Base-by-base conservation (phyloP, 805 yeast genomes). In the Yamadazyma sp. region DNA sequence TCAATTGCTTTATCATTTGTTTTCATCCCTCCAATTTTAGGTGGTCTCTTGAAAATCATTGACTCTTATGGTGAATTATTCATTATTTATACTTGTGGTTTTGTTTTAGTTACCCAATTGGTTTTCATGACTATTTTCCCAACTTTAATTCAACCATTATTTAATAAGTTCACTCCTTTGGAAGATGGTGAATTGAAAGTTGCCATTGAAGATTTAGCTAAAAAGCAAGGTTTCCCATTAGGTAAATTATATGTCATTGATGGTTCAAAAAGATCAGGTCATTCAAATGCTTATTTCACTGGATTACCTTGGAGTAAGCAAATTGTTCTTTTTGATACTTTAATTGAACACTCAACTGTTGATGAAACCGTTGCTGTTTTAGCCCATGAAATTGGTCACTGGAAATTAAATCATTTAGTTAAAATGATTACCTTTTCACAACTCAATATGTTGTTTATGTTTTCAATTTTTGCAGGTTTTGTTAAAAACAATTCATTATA, bases 321-420 rank as follows among this genome's bases (percentile, higher is more conserved):
- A 62, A 93, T 93, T 64, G 98, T 93, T 33, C 74, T 93, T 28
- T 93, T 72, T 56, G 99, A 93, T 52, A 93, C 97, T 7, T 75
- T 93, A 64, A 82, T 93, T 45, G 78, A 85, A 42, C 82, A 86
- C 40, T 80, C 88, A 22, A 64, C 88, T 20, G 74, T 77, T 19
- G 75, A 73, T 27, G 95, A 93, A 61, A 86, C 88, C 26, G 86
- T 88, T 34, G 97, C 98, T 34, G 96, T 93, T 1, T 71, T 91
- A 45, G 98, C 95, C n/a, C 99, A 93, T 56, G 99, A 93, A 67
- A 82, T 93, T 48, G 99, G 99, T 33, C 99, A 93, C 60, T 93
- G 99, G 99, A 81, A 82, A 50, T 73, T 84, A 57, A 80, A 83
- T 39, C 99, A 93, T 60, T 82, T 89, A 42, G 69, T 89, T n/a